Conservation (phyloP, 306 rosid species). For the Vicia sativa region DNA sequence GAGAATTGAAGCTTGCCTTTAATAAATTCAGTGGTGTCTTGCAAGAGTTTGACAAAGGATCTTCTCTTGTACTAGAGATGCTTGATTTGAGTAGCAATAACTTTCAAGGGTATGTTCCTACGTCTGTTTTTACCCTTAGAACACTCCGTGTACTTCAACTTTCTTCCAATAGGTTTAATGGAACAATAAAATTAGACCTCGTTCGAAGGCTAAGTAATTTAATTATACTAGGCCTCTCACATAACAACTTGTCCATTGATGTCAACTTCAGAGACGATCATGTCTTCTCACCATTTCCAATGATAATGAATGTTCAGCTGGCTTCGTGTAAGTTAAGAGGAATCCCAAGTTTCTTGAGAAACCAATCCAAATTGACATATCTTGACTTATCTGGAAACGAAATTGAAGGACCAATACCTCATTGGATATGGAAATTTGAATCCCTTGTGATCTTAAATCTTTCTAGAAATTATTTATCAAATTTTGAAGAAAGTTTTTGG, state of each 20-base stretch:
- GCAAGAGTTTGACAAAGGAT: not conserved
- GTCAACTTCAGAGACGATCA: not conserved
- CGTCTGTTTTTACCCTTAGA: constrained; percentile 31
- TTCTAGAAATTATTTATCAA: not conserved
- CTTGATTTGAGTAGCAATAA: constrained; percentile 51
- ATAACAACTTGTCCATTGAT: constrained; percentile 39
- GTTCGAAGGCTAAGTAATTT: constrained; percentile 36
- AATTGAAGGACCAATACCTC: constrained; percentile 27
- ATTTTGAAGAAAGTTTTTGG: constrained; percentile 6
- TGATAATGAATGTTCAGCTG: constrained; percentile 2
- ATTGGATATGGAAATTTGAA: constrained; percentile 3
- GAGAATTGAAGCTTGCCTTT: not conserved
- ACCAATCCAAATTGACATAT: not conserved
- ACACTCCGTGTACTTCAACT: constrained; percentile 39
- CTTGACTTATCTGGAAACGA: constrained; percentile 49
- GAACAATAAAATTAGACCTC: constrained; percentile 19
- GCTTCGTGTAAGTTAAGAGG: constrained; percentile 37
- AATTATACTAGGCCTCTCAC: constrained; percentile 49
- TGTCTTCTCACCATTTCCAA: constrained; percentile 13
- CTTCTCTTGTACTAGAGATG: not conserved
- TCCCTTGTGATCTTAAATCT: not conserved
- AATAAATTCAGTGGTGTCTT: constrained; percentile 39
- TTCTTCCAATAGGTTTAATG: constrained; percentile 54
- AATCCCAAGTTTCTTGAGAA: constrained; percentile 47
- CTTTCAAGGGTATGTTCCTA: constrained; percentile 48